Base-by-base conservation (phyloP, 192 early-diverging fungal genomes). In the Backusella mclennaniae region DNA sequence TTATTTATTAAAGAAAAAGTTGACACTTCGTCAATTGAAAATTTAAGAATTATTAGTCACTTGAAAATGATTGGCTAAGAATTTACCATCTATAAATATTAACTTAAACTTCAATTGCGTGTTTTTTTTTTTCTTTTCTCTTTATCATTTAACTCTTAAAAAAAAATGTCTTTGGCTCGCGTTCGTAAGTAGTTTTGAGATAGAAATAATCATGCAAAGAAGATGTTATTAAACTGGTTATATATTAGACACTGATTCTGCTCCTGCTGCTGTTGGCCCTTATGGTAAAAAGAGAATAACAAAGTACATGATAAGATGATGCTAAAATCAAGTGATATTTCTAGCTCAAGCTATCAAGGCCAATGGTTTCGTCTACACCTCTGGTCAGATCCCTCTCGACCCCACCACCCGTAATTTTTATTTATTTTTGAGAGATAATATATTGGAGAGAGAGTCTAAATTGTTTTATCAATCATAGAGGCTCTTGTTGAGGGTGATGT, bases 331-430 rank as follows among this genome's bases (percentile, higher is more conserved):
- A 4, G 26, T 52, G 6, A 49, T 49, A 73, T 66, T 63, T 76
- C 35, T 67, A 90, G 89, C 87, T 33, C 87, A 87, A 73, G 97
- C 93, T 29, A 90, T 98, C 73, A 85, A 93, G 26, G 92, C 91
- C 52, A 94, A 96, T 85, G 92, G 91, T 56, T 82, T 95, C 69
- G 90, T 96, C 8, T 98, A 89, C 78, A 93, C 91, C 26, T 96
- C 93, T 14, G 93, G 93, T 33, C 91, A 91, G 76, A 85, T 95
- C 69, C 88, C 89, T 17, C 84, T 95, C 76, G 87, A 92, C 81
- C 94, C 95, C 66, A 86, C 86, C 56, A 92, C 89, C 1, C 93
- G 94, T 84, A 84, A 93, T 74, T 87, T 11, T 49, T 0, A 0
- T 17, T 44, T 44, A 8, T 14, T 44, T 9, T 44, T 44, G 42